Conservation (phyloP, 78 protist species). For the Cavenderia fasciculata region DNA sequence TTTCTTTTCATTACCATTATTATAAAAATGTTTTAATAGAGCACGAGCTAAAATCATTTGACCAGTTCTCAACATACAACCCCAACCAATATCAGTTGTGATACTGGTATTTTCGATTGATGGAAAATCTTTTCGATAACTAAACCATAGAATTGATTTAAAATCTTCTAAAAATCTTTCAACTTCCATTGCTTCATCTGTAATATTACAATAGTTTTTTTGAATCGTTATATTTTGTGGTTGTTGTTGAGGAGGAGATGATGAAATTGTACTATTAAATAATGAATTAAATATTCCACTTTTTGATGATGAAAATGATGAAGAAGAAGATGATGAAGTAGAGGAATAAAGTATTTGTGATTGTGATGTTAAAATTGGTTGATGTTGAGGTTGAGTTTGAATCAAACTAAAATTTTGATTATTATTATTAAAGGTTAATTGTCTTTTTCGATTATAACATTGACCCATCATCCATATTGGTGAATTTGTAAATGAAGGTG, state of each 20-base stretch:
- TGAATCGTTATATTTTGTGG: background rate
- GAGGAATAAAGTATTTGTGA: too few relatives aligned
- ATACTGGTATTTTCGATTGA: constrained; percentile 44
- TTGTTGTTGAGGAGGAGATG: background rate
- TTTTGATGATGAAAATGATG: too few relatives aligned
- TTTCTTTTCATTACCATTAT: background rate
- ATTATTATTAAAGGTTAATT: too few relatives aligned
- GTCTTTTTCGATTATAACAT: constrained; percentile 9
- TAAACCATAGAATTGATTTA: constrained; percentile 63
- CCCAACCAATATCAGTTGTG: constrained; percentile 82
- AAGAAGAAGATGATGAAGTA: too few relatives aligned
- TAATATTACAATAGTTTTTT: background rate
- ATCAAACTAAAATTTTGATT: too few relatives aligned
- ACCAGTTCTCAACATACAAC: constrained; percentile 80
- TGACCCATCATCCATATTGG: constrained; percentile 63
- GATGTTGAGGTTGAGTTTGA: too few relatives aligned
- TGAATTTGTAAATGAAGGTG: constrained; percentile 5
- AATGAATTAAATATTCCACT: too few relatives aligned
- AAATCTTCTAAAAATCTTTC: constrained; percentile 38
- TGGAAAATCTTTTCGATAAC: constrained; percentile 81
- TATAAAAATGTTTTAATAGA: constrained; percentile 34
- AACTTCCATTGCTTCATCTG: background rate
- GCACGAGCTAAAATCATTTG: constrained; percentile 69
- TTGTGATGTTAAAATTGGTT: too few relatives aligned
- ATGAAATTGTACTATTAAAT: background rate